phyloP scores from a whole-genome alignment of 805 yeast genomes.

The Candida tallmaniae region DNA sequence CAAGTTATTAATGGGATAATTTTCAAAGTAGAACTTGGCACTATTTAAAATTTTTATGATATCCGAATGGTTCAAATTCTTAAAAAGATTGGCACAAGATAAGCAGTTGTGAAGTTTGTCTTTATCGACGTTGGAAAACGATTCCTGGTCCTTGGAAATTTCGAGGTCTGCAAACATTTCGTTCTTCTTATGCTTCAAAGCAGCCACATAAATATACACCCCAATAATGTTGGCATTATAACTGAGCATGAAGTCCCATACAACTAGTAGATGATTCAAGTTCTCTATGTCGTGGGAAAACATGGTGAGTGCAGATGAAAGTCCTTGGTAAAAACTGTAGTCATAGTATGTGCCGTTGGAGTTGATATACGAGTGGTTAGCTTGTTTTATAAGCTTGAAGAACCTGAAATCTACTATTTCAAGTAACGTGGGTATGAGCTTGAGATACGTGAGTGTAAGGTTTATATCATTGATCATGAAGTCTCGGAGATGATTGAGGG shows the following conservation, averaged over 20 bases:
- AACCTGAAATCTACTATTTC: conserved; percentile 42
- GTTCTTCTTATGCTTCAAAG: conserved; percentile 44
- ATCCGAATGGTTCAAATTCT: conserved; percentile 22
- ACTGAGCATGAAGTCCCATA: conserved; percentile 70
- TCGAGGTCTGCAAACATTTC: conserved; percentile 30
- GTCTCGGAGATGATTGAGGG: conserved; percentile 69
- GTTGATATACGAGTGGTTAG: conserved; percentile 44
- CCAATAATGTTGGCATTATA: conserved; percentile 50
- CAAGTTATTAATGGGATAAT: conserved; percentile 19
- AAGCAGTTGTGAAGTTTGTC: conserved; percentile 32
- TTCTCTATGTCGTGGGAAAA: conserved; percentile 48
- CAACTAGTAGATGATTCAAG: conserved; percentile 43
- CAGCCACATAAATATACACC: conserved; percentile 58
- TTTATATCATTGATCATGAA: conserved; percentile 73
- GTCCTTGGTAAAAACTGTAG: conserved; percentile 51
- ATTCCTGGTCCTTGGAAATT: conserved; percentile 7
- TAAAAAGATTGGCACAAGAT: conserved; percentile 29
- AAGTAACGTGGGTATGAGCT: conserved; percentile 61
- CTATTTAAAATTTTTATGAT: conserved; percentile 22
- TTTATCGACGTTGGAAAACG: conserved; percentile 19
- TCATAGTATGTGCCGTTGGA: conserved; percentile 70
- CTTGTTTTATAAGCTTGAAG: conserved; percentile 39
- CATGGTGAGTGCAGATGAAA: conserved; percentile 74
- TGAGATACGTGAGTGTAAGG: conserved; percentile 61
- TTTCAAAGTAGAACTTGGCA: conserved; percentile 22